phyloP scores from a whole-genome alignment of 345 rosid genomes.

The Bretschneidera sinensis region DNA sequence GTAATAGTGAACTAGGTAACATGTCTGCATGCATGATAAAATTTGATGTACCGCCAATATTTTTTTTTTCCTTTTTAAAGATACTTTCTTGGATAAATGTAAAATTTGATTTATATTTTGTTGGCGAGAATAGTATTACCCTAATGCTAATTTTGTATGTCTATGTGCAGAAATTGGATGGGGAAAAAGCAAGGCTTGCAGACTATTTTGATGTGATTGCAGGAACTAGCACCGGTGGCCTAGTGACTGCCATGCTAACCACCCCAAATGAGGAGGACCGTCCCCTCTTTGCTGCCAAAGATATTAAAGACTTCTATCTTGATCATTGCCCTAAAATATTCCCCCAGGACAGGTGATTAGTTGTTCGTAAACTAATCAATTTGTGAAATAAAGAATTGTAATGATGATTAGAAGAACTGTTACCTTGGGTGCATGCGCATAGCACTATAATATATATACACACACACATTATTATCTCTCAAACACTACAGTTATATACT shows the following conservation, averaged over 20 bases:
- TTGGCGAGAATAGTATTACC: background rate
- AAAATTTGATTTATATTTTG: background rate
- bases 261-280: constrained; percentile 51
- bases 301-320: constrained; percentile 50
- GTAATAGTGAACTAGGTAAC: too few relatives aligned
- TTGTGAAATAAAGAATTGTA: background rate
- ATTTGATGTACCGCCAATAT: background rate
- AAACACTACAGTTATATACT: too few relatives aligned
- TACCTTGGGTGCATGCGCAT: too few relatives aligned
- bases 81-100: too few relatives aligned
- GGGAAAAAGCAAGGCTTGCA: constrained; percentile 56
- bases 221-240: constrained; percentile 75
- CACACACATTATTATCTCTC: too few relatives aligned
- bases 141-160: constrained; percentile 3
- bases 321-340: constrained; percentile 51
- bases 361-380: too few relatives aligned
- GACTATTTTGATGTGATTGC: constrained; percentile 69
- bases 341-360: constrained; percentile 35
- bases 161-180: constrained; percentile 53
- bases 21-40: too few relatives aligned
- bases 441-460: too few relatives aligned
- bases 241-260: constrained; percentile 61
- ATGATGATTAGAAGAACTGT: too few relatives aligned
- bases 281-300: constrained; percentile 62
- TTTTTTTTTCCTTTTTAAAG: too few relatives aligned